Evolutionary conservation across 2,329 filamentous ascomycete genomes (phyloP).

Genomic region (Xylariales sp.): DNA sequence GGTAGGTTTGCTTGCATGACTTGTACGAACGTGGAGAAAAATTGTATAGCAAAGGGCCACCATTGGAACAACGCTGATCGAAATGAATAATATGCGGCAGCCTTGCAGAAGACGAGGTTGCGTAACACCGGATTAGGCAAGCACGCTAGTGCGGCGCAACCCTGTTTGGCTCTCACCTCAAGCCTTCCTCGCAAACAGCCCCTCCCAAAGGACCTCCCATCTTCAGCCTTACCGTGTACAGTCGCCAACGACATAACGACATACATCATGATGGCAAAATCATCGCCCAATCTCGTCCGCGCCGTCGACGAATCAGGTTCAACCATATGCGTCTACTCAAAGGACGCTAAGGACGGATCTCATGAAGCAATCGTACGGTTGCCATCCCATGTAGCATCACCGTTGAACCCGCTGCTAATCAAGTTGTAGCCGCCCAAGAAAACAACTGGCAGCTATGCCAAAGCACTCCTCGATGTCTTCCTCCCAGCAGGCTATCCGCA

Average conservation of each 20-base stretch:
- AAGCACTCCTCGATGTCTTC: conserved; percentile 62
- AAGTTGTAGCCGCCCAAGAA: conserved; percentile 14
- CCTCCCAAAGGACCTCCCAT: not conserved
- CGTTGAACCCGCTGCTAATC: not conserved
- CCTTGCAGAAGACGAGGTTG: too few species aligned
- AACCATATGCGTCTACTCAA: conserved; percentile 45
- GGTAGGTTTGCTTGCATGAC: too few species aligned
- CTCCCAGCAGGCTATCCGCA: conserved; percentile 84
- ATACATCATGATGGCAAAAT: not conserved
- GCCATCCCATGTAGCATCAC: not conserved
- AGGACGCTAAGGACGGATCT: conserved; percentile 40
- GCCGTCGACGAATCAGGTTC: conserved; percentile 22
- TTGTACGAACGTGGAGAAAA: too few species aligned
- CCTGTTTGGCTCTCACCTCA: not conserved
- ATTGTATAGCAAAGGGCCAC: too few species aligned
- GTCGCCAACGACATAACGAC: not conserved
- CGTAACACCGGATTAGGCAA: conserved; percentile 7
- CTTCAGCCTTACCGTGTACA: too few species aligned
- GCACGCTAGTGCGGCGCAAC: not conserved
- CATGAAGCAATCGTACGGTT: conserved; percentile 9
- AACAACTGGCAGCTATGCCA: conserved; percentile 21
- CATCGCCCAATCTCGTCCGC: conserved; percentile 16
- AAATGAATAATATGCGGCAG: too few species aligned
- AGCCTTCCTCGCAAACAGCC: not conserved
- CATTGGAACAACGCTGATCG: too few species aligned